Evolutionary conservation across 164 flowering plant genomes (phyloP).

Genomic region (Tetracentron sinense): DNA sequence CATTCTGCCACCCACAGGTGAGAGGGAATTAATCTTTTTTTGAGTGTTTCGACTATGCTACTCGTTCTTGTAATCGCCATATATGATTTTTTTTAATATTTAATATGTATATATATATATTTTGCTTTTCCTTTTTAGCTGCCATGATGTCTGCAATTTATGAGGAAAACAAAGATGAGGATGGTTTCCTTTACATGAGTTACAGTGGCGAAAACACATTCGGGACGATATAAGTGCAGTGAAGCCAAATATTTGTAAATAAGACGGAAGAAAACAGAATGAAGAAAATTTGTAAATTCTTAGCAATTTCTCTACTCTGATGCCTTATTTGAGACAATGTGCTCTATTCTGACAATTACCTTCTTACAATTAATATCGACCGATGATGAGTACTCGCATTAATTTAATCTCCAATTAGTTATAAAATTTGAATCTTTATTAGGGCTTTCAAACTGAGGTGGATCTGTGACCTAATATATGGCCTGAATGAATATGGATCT

Average conservation of each 20-base stretch:
- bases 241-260: too few species aligned
- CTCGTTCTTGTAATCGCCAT: not conserved
- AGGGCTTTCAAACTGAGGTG: too few species aligned
- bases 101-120: too few species aligned
- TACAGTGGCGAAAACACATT: slow-evolving; percentile 52
- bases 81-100: too few species aligned
- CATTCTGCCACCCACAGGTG: slow-evolving; percentile 44
- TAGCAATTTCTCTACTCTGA: not conserved
- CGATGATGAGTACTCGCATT: too few species aligned
- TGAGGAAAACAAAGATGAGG: slow-evolving; percentile 49
- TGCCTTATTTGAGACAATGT: not conserved
- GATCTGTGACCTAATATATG: too few species aligned
- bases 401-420: too few species aligned
- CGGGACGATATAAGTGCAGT: slow-evolving; percentile 17
- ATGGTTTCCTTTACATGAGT: slow-evolving; percentile 51
- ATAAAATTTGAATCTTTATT: too few species aligned
- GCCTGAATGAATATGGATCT: too few species aligned
- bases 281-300: slow-evolving; percentile 25
- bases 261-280: not conserved
- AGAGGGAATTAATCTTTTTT: not conserved
- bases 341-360: too few species aligned
- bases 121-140: too few species aligned
- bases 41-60: not conserved
- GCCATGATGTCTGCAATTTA: slow-evolving; percentile 42
- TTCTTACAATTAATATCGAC: too few species aligned